A percentile compares a stretch with the other conserved stretches of the same genome.
Evolutionary conservation across 2,329 filamentous ascomycete species (phyloP).

Genomic region (Venturiaceae sp.): DNA sequence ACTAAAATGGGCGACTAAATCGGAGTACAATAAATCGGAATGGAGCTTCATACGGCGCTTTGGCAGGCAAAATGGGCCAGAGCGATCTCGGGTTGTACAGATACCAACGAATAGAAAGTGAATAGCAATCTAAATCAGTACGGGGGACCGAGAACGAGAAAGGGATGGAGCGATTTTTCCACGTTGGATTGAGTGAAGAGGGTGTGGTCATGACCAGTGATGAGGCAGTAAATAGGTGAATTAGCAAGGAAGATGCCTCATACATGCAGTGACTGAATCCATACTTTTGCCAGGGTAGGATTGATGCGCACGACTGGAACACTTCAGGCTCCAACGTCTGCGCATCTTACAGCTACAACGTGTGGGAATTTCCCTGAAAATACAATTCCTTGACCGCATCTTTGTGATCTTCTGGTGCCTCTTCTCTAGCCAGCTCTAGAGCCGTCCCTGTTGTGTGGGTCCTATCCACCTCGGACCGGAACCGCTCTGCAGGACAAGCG

Average conservation of each 20-base stretch:
- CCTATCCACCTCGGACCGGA: neutral
- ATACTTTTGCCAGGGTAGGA: neutral
- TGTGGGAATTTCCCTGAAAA: neutral
- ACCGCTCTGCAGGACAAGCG: neutral
- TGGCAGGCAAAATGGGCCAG: neutral
- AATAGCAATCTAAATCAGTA: neutral
- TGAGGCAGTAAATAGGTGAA: neutral
- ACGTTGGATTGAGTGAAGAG: neutral
- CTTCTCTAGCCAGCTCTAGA: neutral
- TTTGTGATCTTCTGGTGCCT: neutral
- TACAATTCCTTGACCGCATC: neutral
- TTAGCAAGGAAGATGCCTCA: neutral
- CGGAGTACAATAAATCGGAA: neutral
- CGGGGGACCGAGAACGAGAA: neutral
- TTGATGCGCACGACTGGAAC: neutral
- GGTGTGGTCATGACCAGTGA: neutral
- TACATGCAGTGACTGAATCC: neutral
- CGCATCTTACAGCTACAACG: neutral
- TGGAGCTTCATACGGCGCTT: neutral
- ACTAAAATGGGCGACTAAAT: slow-evolving; percentile 24
- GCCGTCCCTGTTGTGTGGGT: neutral
- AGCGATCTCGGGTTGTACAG: neutral
- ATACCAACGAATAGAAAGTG: neutral
- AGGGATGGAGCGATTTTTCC: neutral
- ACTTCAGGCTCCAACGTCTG: neutral